Evolutionary conservation across 306 rosid genomes (phyloP).

Genomic region (Cucurbita argyrosperma): DNA sequence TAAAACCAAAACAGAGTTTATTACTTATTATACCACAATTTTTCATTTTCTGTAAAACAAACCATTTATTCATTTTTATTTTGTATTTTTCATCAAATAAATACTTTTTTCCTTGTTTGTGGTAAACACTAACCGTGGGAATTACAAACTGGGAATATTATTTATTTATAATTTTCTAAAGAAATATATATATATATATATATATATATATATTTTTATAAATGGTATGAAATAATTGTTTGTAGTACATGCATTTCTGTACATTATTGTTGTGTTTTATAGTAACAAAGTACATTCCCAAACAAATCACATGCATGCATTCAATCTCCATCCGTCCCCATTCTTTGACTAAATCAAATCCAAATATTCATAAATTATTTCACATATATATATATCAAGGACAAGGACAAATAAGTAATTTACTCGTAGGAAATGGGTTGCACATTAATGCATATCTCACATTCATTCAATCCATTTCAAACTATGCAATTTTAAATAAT

Average conservation of each 20-base stretch:
- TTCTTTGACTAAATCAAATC: neutral
- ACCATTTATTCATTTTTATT: too few relatives aligned
- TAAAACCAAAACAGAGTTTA: too few relatives aligned
- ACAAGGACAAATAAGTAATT: neutral
- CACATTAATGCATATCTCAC: neutral
- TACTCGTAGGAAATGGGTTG: neutral
- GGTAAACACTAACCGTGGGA: too few relatives aligned
- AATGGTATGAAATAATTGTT: neutral
- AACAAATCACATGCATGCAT: slow-evolving; percentile 5
- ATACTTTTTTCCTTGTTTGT: too few relatives aligned
- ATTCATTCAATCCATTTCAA: neutral
- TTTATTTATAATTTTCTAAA: neutral
- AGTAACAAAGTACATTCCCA: neutral
- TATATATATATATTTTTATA: neutral
- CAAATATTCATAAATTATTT: neutral
- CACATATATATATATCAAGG: neutral
- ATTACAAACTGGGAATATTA: too few relatives aligned
- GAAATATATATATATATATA: too few relatives aligned
- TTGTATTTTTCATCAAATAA: neutral
- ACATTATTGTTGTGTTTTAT: neutral
- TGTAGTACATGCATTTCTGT: neutral
- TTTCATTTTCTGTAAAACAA: neutral
- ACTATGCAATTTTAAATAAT: neutral
- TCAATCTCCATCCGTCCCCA: neutral
- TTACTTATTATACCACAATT: neutral